Base-by-base conservation (phyloP, 2,329 filamentous ascomycete species). In the Exophiala calicioides region DNA sequence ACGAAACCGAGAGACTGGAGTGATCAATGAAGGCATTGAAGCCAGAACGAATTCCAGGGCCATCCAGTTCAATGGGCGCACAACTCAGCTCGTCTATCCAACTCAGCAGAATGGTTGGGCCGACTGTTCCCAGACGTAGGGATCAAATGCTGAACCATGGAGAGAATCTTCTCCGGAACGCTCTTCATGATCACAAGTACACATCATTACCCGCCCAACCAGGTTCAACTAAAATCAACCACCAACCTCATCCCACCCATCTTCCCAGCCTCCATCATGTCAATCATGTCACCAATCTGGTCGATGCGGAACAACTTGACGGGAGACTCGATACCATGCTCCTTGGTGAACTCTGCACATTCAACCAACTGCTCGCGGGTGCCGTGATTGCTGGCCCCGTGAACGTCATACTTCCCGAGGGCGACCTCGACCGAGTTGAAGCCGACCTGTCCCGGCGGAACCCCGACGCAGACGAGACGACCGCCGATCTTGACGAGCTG, bases 211-310 rank as follows among this genome's bases (percentile, higher is more conserved):
- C n/a, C n/a, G n/a, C n/a, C n/a, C n/a, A n/a, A n/a, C n/a, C n/a
- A n/a, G n/a, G n/a, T n/a, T n/a, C n/a, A n/a, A n/a, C n/a, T n/a
- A 24, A 32, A 42, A 4, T 42, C 29, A 12, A 47, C 36, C 5
- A 47, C 30, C 24, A 47, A 19, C 30, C 36, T 13, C 6, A 41
- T 33, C 12, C 45, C 45, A 5, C 26, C 39, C n/a, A 36, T 18
- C 16, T 43, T 48, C 15, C 39, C 30, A 12, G 20, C 31, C 38
- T 37, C 23, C 45, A 48, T 48, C 6, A 43, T 30, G 7, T 12
- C 30, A 16, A 48, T 12, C 45, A 48, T 48, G 5, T 48, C 38
- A 3, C 24, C 38, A 19, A 48, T 30, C 16, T 48, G 29, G 8
- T 48, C 45, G 12, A 48, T 20, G 10, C 37, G 35, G 23, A 43